A percentile compares a stretch with the other conserved stretches of the same genome.
phyloP scores from a whole-genome alignment of 1,284 basidiomycete genomes.

The Papiliotrema nemorosa region DNA sequence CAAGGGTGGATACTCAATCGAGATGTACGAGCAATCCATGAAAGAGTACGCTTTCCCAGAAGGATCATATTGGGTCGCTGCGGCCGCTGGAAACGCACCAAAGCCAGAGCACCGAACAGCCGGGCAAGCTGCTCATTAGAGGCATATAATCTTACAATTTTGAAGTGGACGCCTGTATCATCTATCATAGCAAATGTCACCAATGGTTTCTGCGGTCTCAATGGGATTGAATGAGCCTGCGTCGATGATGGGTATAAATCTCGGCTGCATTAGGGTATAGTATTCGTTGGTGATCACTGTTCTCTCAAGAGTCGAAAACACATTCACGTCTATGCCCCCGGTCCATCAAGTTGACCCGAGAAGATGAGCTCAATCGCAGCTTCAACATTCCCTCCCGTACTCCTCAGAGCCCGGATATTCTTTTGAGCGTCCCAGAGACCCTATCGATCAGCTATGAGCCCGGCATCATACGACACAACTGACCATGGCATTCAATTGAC shows the following conservation, averaged over 20 bases:
- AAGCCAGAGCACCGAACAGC: constrained; percentile 11
- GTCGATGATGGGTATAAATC: too few species aligned
- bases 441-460: constrained; percentile 44
- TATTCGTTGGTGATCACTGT: too few species aligned
- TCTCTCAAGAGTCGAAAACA: too few species aligned
- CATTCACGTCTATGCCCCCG: background rate
- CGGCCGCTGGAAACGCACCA: constrained; percentile 35
- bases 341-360: constrained; percentile 52
- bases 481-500: constrained; percentile 48
- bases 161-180: background rate
- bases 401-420: constrained; percentile 81
- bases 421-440: constrained; percentile 82
- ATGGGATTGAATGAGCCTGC: too few species aligned
- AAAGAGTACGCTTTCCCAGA: constrained; percentile 49
- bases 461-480: constrained; percentile 12
- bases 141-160: background rate
- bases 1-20: constrained; percentile 51
- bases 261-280: background rate
- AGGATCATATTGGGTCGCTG: constrained; percentile 51
- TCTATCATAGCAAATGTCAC: too few species aligned
- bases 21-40: constrained; percentile 51
- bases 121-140: constrained; percentile 11
- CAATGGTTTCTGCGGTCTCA: too few species aligned
- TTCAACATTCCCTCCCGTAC: constrained; percentile 84
- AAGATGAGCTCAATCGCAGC: constrained; percentile 88